Percentiles rank a stretch among this genome's conserved stretches.
These are phyloP conservation scores for Maudiozyma saulgeensis DNA, from an alignment of 805 yeast genomes.

Conservation along the genomic window DNA sequence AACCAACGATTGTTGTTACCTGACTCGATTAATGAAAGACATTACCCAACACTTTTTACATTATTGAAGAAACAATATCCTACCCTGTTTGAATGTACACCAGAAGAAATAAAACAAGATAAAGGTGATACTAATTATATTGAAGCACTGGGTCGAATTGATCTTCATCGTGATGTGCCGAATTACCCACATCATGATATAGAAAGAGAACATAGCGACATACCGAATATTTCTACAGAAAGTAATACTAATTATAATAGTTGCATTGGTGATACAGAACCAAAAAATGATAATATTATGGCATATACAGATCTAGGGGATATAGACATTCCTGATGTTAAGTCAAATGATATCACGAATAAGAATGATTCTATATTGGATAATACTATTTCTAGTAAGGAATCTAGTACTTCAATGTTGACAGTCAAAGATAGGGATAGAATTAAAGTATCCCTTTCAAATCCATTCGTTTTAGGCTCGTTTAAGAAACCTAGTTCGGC, in stretches of 20 bases:
- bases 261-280: no score
- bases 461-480: background rate
- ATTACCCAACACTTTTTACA: slow-evolving; percentile 34
- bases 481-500: slow-evolving; percentile 6
- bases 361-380: background rate
- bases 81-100: background rate
- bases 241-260: no score
- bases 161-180: no score
- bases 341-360: background rate
- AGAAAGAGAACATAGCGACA: no score
- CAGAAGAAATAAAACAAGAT: slow-evolving; percentile 14
- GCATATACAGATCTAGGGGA: no score
- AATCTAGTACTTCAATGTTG: background rate
- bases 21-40: slow-evolving; percentile 33
- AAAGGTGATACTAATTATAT: slow-evolving; percentile 2
- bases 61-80: slow-evolving; percentile 14
- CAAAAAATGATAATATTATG: no score
- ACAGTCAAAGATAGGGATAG: background rate
- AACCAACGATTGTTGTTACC: slow-evolving; percentile 31
- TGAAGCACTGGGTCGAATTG: background rate
- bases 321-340: background rate
- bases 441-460: background rate
- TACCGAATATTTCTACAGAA: no score
- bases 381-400: background rate
- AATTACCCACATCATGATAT: no score